Percentiles rank a stretch among this genome's conserved stretches.
These are phyloP conservation scores for Paraphoma sp. DNA, from an alignment of 2,329 filamentous ascomycete species.

Conservation along the genomic window DNA sequence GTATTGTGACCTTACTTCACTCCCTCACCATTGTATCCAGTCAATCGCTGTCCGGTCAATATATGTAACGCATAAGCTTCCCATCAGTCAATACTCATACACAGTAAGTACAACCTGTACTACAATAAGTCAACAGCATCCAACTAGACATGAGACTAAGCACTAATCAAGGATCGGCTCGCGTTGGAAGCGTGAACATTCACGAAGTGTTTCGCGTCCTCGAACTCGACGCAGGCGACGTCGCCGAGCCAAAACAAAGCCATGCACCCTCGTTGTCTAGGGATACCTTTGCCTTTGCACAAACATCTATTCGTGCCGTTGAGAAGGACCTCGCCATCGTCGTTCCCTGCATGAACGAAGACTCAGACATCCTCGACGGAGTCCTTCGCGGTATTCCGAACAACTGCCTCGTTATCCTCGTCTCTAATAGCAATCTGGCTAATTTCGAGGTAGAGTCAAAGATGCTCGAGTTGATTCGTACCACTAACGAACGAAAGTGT, in stretches of 20 bases:
- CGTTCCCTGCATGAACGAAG: slow-evolving; percentile 23
- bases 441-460: slow-evolving; percentile 12
- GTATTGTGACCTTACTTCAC: background rate
- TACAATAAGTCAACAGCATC: too few species aligned
- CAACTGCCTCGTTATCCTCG: slow-evolving; percentile 16
- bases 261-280: too few species aligned
- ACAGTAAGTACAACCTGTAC: too few species aligned
- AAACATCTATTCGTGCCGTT: slow-evolving; percentile 5
- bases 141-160: too few species aligned
- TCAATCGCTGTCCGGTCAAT: too few species aligned
- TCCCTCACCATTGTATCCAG: background rate
- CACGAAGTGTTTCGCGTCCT: slow-evolving; percentile 12
- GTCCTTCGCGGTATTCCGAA: slow-evolving; percentile 23
- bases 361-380: slow-evolving; percentile 13
- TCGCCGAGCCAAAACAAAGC: background rate
- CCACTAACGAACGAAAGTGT: slow-evolving; percentile 1
- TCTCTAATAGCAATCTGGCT: slow-evolving; percentile 16
- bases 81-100: too few species aligned
- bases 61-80: too few species aligned
- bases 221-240: slow-evolving; percentile 15
- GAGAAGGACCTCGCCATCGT: slow-evolving; percentile 18
- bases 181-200: background rate
- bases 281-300: slow-evolving; percentile 5
- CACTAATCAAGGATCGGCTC: too few species aligned
- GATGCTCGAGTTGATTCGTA: slow-evolving; percentile 9